Evolutionary conservation across 1,139 yeast genomes (phyloP), one percentile per base, ranked within the genome.

Genomic region (Arxiozyma slooffiae): DNA sequence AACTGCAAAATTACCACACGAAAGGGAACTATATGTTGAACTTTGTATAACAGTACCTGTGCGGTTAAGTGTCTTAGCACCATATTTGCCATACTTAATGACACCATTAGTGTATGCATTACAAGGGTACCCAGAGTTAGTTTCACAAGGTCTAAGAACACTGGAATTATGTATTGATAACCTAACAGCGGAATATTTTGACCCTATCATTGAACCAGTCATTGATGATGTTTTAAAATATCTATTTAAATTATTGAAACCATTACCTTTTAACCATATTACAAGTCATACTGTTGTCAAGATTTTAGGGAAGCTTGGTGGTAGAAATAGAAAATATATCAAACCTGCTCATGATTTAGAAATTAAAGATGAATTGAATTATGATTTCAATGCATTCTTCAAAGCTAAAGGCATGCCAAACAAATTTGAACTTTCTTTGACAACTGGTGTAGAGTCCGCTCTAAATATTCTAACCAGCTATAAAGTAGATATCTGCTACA

Each of bases 141-240:
- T 90, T 1, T 82, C 92, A 52, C 98, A 92, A 69, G 98, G 98
- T 43, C 73, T 94, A 56, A 76, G 97, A 56, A 92, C 97, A 0
- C 77, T 94, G 52, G 99, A 94, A 62, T 75, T 92, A n/a, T 92
- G 98, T 63, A 96, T 94, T 26, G 99, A 94, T 62, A 94, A 94
- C 60, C 71, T 94, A 52, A 92, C 97, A 0, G 95, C 97, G 0
- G 96, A 90, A 61, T 94, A 89, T 67, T 89, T 94, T 66, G 98
- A 94, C 61, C 98, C 98, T 1, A 88, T 92, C 64, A 81, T 94
- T 54, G 97, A 89, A 61, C 97, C 98, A 0, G 97, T 89, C 1
- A 81, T 90, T 55, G 94, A 86, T 53, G 97, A 92, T 58, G 89
- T 94, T 2, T 85, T 89, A 88, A 81, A 84, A 34, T 96, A 97